These are phyloP conservation scores for Babesia sp. DNA, from an alignment of 169 alveolate genomes.

Conservation along the genomic window DNA sequence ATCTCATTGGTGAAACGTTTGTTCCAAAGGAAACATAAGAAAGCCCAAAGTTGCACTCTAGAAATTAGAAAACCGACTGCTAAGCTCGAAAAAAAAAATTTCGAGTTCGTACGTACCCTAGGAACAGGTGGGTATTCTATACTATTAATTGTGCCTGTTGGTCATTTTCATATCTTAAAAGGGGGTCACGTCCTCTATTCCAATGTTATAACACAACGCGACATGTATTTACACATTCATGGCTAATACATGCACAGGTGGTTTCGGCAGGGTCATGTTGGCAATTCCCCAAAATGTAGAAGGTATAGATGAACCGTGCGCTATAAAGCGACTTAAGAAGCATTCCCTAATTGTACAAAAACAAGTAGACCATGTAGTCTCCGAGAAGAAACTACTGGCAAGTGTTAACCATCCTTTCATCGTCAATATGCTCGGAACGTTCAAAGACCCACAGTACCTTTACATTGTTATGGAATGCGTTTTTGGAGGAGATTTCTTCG, in stretches of 20 bases:
- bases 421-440: constrained; percentile 86
- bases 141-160: no score
- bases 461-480: constrained; percentile 93
- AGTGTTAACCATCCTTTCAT: constrained; percentile 93
- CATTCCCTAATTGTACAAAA: constrained; percentile 79
- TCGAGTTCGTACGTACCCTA: constrained; percentile 47
- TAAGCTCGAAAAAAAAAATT: constrained; percentile 3
- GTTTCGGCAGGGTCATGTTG: constrained; percentile 92
- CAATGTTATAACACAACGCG: background rate
- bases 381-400: constrained; percentile 91
- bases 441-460: constrained; percentile 87
- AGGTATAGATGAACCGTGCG: constrained; percentile 66
- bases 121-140: constrained; percentile 50
- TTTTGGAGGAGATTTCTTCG: constrained; percentile 95
- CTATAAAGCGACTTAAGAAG: constrained; percentile 82
- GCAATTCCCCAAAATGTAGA: constrained; percentile 78
- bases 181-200: no score
- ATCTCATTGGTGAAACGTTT: constrained; percentile 24
- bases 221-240: background rate
- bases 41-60: background rate
- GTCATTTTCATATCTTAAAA: no score
- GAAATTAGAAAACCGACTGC: background rate
- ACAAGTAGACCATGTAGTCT: constrained; percentile 92
- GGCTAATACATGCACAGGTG: constrained; percentile 72
- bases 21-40: background rate